A percentile compares a stretch with the other conserved stretches of the same genome.
These are phyloP conservation scores for Dendrothele bispora DNA, from an alignment of 768 basidiomycete species.

Conservation along the genomic window DNA sequence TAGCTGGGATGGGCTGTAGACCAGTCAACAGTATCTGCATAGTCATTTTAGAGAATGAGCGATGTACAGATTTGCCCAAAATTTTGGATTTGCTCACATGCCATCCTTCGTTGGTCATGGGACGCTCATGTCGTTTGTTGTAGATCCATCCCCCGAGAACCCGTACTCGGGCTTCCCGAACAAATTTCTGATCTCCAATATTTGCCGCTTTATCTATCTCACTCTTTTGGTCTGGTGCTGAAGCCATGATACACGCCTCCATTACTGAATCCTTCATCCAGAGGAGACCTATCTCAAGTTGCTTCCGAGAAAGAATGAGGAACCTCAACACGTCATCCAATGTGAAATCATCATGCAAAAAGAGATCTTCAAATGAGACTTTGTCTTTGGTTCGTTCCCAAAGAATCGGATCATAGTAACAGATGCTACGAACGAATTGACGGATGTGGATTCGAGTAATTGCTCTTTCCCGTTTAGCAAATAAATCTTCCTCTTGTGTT, in stretches of 20 bases:
- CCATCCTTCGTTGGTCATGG: slow-evolving; percentile 30
- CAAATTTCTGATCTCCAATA: background rate
- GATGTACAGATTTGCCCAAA: too few species aligned
- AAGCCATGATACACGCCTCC: slow-evolving; percentile 17
- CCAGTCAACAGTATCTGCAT: slow-evolving; percentile 5
- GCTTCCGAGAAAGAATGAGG: background rate
- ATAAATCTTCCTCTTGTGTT: background rate
- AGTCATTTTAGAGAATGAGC: background rate
- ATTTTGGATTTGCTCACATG: slow-evolving; percentile 22
- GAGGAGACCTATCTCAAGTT: slow-evolving; percentile 14
- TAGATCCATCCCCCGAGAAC: slow-evolving; percentile 32
- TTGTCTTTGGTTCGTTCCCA: slow-evolving; percentile 26
- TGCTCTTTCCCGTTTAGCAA: too few species aligned
- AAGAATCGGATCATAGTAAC: slow-evolving; percentile 26
- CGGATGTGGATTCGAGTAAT: background rate
- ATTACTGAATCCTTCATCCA: slow-evolving; percentile 27
- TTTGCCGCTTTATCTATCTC: too few species aligned
- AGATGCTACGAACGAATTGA: slow-evolving; percentile 28
- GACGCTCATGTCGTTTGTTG: slow-evolving; percentile 17
- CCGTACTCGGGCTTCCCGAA: slow-evolving; percentile 15
- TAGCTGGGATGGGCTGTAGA: slow-evolving; percentile 6
- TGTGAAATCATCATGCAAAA: slow-evolving; percentile 29
- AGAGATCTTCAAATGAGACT: slow-evolving; percentile 31
- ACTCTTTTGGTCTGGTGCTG: background rate
- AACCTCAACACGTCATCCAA: slow-evolving; percentile 19